Conservation (phyloP, 495 filamentous ascomycete genomes). For the Penicillium canariense region DNA sequence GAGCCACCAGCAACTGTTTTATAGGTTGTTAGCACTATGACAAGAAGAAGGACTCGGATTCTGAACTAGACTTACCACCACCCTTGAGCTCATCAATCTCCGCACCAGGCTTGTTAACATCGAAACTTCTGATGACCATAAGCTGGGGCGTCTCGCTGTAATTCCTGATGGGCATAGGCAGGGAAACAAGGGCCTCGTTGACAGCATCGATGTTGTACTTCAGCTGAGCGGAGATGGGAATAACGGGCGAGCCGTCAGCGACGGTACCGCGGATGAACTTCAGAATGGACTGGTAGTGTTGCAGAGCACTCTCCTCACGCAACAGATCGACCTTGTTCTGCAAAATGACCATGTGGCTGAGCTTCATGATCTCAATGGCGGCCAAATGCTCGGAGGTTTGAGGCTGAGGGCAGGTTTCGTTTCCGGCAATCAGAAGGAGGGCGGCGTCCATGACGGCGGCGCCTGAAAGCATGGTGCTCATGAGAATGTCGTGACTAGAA, state of each 20-base stretch:
- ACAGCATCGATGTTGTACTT: constrained; percentile 99
- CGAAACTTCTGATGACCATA: constrained; percentile 91
- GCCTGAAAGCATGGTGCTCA: constrained; percentile 99
- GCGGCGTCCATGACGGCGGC: constrained; percentile 99
- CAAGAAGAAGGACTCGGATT: not conserved
- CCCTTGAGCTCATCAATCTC: constrained; percentile 99
- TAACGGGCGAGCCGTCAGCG: constrained; percentile 92
- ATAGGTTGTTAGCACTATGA: not conserved
- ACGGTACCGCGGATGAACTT: constrained; percentile 98
- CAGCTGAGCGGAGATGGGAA: constrained; percentile 96
- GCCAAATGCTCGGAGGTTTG: constrained; percentile 98
- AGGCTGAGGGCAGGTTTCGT: constrained; percentile 98
- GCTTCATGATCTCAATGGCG: constrained; percentile 98
- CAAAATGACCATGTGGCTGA: constrained; percentile 96
- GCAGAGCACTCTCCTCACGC: constrained; percentile 84
- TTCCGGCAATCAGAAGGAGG: constrained; percentile 92
- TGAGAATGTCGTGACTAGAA: constrained; percentile 93
- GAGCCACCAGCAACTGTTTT: constrained; percentile 82
- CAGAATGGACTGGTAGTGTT: constrained; percentile 92
- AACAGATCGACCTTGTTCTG: constrained; percentile 99
- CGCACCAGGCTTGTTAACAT: constrained; percentile 99
- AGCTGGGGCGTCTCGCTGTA: constrained; percentile 90
- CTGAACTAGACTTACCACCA: constrained; percentile 44
- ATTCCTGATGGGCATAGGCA: constrained; percentile 86
- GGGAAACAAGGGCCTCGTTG: constrained; percentile 89